A percentile compares a stretch with the other conserved stretches of the same genome.
phyloP scores from a whole-genome alignment of 164 flowering plant species.

The Santalum album region DNA sequence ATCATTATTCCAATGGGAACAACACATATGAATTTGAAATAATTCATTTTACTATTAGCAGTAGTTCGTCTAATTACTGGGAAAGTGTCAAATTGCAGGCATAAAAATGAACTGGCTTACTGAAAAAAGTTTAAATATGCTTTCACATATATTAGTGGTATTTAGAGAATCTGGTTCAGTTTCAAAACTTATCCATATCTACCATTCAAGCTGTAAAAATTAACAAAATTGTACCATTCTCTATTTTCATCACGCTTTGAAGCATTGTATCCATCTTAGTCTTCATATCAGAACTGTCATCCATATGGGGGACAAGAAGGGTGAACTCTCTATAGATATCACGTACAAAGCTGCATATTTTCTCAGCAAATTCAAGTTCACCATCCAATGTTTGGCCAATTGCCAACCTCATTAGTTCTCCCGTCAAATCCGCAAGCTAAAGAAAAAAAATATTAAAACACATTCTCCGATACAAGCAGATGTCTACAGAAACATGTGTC shows the following conservation, averaged over 20 bases:
- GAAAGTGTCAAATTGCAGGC: too few species aligned
- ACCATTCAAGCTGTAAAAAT: too few species aligned
- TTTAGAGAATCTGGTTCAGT: too few species aligned
- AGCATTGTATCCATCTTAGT: constrained; percentile 93
- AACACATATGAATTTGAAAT: too few species aligned
- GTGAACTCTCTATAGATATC: constrained; percentile 72
- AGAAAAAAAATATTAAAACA: constrained; percentile 13
- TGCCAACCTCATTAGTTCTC: constrained; percentile 92
- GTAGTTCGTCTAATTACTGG: too few species aligned
- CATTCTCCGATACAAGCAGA: not conserved
- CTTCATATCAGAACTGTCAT: constrained; percentile 76
- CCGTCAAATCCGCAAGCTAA: constrained; percentile 88
- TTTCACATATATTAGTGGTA: too few species aligned
- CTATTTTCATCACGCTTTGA: constrained; percentile 87
- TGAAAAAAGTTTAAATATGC: too few species aligned
- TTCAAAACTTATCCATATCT: too few species aligned
- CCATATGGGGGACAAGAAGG: constrained; percentile 72
- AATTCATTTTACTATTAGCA: too few species aligned
- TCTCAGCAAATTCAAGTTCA: constrained; percentile 71
- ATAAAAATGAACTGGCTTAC: too few species aligned
- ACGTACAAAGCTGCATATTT: constrained; percentile 74
- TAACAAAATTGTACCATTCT: constrained; percentile 64
- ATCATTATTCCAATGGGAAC: too few species aligned
- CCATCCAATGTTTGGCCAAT: constrained; percentile 90
- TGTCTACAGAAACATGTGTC: not conserved